Conservation (phyloP, 352 stramenopile species). For the Plasmopara muralis region DNA sequence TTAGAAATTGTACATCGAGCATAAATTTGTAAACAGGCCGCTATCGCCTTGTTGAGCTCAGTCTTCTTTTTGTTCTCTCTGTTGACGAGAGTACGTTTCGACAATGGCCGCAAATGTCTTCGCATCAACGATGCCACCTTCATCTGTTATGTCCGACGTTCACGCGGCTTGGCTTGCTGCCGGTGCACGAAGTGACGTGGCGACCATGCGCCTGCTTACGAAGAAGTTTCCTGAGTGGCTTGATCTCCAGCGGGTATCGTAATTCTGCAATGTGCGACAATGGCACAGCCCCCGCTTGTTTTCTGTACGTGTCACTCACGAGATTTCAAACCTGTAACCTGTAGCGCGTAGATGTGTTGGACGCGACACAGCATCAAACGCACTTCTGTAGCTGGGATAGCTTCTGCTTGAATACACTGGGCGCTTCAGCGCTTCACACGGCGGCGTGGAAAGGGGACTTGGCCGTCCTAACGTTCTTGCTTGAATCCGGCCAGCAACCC, state of each 20-base stretch:
- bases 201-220: not conserved
- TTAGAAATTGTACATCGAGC: too few species aligned
- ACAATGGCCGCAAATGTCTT: not conserved
- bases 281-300: not conserved
- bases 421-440: conserved; percentile 22
- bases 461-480: conserved; percentile 16
- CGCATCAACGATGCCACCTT: not conserved
- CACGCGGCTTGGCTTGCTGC: not conserved
- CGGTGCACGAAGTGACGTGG: not conserved
- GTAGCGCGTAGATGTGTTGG: not conserved
- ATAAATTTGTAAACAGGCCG: not conserved
- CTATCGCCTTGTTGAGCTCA: too few species aligned
- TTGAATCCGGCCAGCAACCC: conserved; percentile 17
- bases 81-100: not conserved
- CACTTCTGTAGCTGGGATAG: conserved; percentile 12
- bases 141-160: not conserved
- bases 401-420: conserved; percentile 20
- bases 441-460: conserved; percentile 16
- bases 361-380: not conserved
- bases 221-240: conserved; percentile 1
- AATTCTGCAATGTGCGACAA: not conserved
- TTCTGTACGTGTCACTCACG: not conserved
- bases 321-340: too few species aligned
- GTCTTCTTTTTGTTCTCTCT: not conserved
- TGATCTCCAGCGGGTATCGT: not conserved